Evolutionary conservation across 2,329 filamentous ascomycete species (phyloP), one percentile per base, ranked within the genome.

Genomic region (Sclerotinia sclerotiorum): DNA sequence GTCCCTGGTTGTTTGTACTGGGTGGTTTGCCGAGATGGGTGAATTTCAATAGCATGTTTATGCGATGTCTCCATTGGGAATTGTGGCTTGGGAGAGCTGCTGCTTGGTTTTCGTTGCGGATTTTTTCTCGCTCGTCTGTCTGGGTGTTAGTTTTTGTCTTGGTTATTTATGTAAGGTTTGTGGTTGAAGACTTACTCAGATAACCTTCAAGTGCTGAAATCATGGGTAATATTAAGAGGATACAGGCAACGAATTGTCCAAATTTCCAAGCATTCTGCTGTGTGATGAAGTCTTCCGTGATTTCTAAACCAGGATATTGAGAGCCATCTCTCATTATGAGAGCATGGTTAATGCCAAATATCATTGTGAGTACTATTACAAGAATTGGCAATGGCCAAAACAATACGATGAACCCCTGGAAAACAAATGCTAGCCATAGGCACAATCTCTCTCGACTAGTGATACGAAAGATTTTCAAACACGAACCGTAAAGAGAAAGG

Each of bases 221-320:
- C n/a, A 57, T 4, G 2, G 63, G 63, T 44, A 65, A 35, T 4
- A 57, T 4, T 27, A 65, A 35, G 24, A 65, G 52, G 27, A 65
- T 65, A 24, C 51, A 56, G 1, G 63, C 44, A 46, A 65, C 51
- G 4, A 65, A 44, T 21, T 65, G 63, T 6, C 63, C 63, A 39
- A 65, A 65, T 48, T 42, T 65, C 63, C 63, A 65, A n/a, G 52
- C 27, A 39, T 57, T 57, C 13, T 65, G 63, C 13, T 35, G 39
- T n/a, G n/a, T n/a, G 24, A 65, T 17, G 21, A 65, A 65, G 29
- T 65, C 42, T 42, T 65, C 52, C n/a, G 52, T 42, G 29, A 48
- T 19, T n/a, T 57, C 13, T 19, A 65, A 48, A 3, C 27, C 63
- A 4, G 63, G 52, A 39, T 65, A 65, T 5, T 13, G 39, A 3